Evolutionary conservation across 768 basidiomycete species (phyloP).

Genomic region (Boletales sp.): DNA sequence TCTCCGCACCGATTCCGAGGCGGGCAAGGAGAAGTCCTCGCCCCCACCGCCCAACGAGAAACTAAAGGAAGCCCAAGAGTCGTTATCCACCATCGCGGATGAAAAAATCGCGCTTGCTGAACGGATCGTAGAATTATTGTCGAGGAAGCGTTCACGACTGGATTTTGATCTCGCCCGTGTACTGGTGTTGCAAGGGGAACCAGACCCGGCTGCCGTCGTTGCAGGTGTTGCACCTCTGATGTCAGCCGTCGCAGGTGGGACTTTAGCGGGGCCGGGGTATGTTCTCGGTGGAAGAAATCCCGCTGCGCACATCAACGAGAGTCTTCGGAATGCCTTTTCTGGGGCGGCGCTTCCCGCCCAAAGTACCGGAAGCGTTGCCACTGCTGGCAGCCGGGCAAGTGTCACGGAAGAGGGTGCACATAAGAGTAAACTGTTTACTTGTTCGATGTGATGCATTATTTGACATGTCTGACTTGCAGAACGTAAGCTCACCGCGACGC

Average conservation of each 20-base stretch:
- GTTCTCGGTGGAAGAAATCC: slow-evolving; percentile 36
- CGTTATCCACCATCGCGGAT: slow-evolving; percentile 31
- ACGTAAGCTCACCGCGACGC: slow-evolving; percentile 27
- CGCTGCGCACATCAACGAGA: slow-evolving; percentile 38
- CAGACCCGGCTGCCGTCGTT: slow-evolving; percentile 32
- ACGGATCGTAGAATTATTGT: slow-evolving; percentile 42
- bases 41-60: slow-evolving; percentile 27
- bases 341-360: slow-evolving; percentile 24
- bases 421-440: slow-evolving; percentile 22
- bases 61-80: slow-evolving; percentile 27
- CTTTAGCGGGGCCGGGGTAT: slow-evolving; percentile 20
- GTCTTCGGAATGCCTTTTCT: slow-evolving; percentile 34
- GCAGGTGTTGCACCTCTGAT: slow-evolving; percentile 26
- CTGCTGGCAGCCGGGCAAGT: slow-evolving; percentile 12
- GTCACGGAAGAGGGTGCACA: slow-evolving; percentile 25
- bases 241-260: slow-evolving; percentile 11
- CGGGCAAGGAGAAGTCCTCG: slow-evolving; percentile 33
- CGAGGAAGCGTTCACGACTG: slow-evolving; percentile 43
- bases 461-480: slow-evolving; percentile 16
- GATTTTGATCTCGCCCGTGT: slow-evolving; percentile 45
- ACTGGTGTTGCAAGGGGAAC: slow-evolving; percentile 43
- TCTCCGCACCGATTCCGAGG: slow-evolving; percentile 28
- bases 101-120: slow-evolving; percentile 45
- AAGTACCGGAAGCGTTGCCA: not conserved
- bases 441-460: not conserved